A percentile compares a stretch with the other conserved stretches of the same genome.
phyloP scores from a whole-genome alignment of 75 land plant genomes.

The Sequoia sempervirens region DNA sequence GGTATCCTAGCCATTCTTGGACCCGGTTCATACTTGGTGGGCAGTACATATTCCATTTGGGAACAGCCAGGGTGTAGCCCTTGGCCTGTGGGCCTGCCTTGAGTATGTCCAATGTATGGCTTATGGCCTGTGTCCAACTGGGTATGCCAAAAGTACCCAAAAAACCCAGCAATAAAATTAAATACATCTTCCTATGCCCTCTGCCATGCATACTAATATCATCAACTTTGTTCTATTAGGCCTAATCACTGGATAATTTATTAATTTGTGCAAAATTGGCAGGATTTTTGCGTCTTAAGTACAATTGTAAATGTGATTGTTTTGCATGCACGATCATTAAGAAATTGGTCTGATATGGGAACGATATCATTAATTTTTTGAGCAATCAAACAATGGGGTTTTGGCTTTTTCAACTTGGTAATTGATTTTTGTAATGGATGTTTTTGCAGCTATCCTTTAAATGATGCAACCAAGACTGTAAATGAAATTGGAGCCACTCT shows the following conservation, averaged over 20 bases:
- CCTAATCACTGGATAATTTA: not conserved
- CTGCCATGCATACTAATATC: not conserved
- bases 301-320: not conserved
- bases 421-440: not conserved
- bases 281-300: not conserved
- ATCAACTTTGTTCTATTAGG: not conserved
- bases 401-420: not conserved
- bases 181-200: not conserved
- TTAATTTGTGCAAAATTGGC: not conserved
- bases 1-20: no score
- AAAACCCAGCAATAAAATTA: not conserved
- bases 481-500: conserved; percentile 82
- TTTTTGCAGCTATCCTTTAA: conserved; percentile 82
- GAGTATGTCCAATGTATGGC: no score
- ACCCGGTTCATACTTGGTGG: no score
- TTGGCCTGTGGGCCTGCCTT: no score
- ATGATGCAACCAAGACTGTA: conserved; percentile 87
- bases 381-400: not conserved
- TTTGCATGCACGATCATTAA: not conserved
- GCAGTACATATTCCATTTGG: no score
- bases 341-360: not conserved
- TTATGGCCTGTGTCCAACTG: no score
- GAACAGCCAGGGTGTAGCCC: no score
- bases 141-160: no score
- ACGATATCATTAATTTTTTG: not conserved